Evolutionary conservation across 257 asterid species (phyloP).

Genomic region (Cinchona pubescens): DNA sequence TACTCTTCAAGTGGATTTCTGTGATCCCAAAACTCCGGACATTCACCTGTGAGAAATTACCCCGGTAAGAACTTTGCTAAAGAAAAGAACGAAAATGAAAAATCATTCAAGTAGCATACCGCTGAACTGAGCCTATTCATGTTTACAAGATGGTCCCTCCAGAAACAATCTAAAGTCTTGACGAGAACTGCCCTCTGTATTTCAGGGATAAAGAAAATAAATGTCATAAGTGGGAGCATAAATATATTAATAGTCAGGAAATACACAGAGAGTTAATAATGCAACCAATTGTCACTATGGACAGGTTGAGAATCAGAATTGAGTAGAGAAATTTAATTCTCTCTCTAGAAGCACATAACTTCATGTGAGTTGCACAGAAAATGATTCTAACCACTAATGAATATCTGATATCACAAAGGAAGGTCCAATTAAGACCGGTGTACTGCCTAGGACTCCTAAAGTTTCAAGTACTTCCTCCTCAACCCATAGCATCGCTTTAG

Average conservation of each 20-base stretch:
- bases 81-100: background rate
- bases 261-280: no score
- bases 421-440: background rate
- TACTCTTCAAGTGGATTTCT: constrained; percentile 97
- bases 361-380: no score
- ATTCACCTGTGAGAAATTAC: constrained; percentile 58
- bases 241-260: background rate
- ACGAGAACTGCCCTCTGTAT: constrained; percentile 80
- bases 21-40: constrained; percentile 92
- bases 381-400: background rate
- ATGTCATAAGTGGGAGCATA: background rate
- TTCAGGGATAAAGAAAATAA: constrained; percentile 10
- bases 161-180: constrained; percentile 89
- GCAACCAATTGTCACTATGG: background rate
- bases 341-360: background rate
- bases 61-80: background rate
- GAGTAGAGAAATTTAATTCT: background rate
- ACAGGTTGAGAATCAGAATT: background rate
- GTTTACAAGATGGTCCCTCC: constrained; percentile 99
- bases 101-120: constrained; percentile 37
- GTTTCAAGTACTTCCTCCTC: background rate
- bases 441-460: background rate
- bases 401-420: background rate
- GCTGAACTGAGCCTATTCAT: constrained; percentile 96
- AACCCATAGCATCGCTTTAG: no score